Conservation (phyloP, 1,284 basidiomycete species). For the Moesziomyces antarcticus region DNA sequence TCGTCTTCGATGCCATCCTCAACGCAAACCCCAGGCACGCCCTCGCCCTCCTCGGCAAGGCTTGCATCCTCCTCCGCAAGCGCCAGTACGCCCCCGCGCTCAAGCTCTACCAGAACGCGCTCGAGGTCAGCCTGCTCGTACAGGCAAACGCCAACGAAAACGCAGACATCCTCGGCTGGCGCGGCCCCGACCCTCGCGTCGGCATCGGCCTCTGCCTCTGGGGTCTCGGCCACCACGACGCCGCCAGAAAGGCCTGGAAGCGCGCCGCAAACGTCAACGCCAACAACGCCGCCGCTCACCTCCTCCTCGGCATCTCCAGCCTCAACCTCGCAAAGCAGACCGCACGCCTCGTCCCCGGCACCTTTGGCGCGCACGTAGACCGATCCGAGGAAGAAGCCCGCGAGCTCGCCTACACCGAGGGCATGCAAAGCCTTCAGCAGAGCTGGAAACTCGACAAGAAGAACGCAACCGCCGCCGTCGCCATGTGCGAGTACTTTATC, state of each 20-base stretch:
- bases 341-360: conserved; percentile 44
- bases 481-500: conserved; percentile 58
- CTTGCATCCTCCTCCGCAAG: conserved; percentile 59
- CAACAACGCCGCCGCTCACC: conserved; percentile 47
- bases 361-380: conserved; percentile 54
- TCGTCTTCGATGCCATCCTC: conserved; percentile 53
- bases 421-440: conserved; percentile 55
- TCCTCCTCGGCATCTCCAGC: conserved; percentile 63
- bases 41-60: conserved; percentile 63
- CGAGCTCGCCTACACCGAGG: conserved; percentile 60
- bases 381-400: conserved; percentile 58
- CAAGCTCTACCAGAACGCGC: conserved; percentile 61
- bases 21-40: conserved; percentile 46
- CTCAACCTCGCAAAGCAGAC: conserved; percentile 58
- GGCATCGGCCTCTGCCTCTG: conserved; percentile 65
- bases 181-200: conserved; percentile 64
- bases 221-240: conserved; percentile 58
- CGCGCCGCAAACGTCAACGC: conserved; percentile 54
- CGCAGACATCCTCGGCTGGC: conserved; percentile 39
- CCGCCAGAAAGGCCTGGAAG: conserved; percentile 64
- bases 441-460: conserved; percentile 65
- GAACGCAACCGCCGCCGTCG: conserved; percentile 63
- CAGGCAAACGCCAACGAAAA: conserved; percentile 48
- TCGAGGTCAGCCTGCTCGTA: conserved; percentile 51
- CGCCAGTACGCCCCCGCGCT: conserved; percentile 57